Evolutionary conservation across 768 basidiomycete genomes (phyloP), one percentile per base, ranked within the genome.

Genomic region (Russula abietina): DNA sequence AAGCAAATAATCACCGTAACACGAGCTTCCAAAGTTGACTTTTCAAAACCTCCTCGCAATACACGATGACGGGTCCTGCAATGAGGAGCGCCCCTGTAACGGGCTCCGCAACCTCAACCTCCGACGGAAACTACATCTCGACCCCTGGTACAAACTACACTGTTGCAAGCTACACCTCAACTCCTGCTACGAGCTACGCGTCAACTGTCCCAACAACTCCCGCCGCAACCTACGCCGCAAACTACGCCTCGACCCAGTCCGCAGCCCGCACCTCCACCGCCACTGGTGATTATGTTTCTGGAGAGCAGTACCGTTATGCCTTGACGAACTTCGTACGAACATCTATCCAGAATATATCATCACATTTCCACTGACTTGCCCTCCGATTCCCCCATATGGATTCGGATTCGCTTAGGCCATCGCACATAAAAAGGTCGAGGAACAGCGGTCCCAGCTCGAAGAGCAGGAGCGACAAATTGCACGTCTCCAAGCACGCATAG

Each of bases 371-470:
- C 28, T 24, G 19, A 32, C 17, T 4, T 10, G 17, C 7, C 49
- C 28, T 16, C 38, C 41, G 57, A 57, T 32, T 52, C 8, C 32
- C 36, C 36, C 30, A 43, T 9, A 14, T n/a, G 22, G 41, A 45
- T 1, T 39, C 16, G 38, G 36, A 36, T 36, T 17, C 33, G 10
- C 32, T 38, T 70, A 90, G 90, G 83, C 89, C 58, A 88, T 92
- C 71, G 91, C 91, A 32, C 91, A 93, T 77, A 87, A 92, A 73
- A 91, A 89, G 73, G 91, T 93, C 67, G 91, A 93, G 72, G 83
- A 87, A 68, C 91, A 93, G 71, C 78, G 91, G 12, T 70, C 70
- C 14, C 89, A 93, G 70, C 81, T 93, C 24, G 87, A 91, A 70
- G 87, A 90, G 71, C 91, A 92, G 71, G 91, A 93, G 66, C 79